Evolutionary conservation across 371 early-diverging fungal genomes (phyloP), one percentile per base, ranked within the genome.

Genomic region (Syncephalastrum monosporum): DNA sequence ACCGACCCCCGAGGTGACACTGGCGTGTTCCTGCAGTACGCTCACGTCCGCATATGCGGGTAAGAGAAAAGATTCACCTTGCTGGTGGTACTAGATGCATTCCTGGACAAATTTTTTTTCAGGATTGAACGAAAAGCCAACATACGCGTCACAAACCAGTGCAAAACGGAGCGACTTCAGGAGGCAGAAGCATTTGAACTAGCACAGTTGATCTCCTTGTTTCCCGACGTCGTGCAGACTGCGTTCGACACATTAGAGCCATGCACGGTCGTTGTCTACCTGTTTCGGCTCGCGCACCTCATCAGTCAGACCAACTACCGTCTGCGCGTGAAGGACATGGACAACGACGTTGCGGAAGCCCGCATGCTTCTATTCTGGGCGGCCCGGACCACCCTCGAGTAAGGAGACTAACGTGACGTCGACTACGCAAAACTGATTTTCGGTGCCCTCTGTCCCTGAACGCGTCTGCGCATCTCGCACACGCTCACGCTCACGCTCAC

Each of bases 11-110:
- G 91, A 58, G 99, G 98, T 24, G 92, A 96, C 67, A 99, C 99
- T 6, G 99, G 99, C 0, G 93, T 98, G 10, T 99, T 93, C 72
- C 75, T 99, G 3, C 99, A 99, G 75, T 99, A 90, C 63, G 90
- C 97, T 19, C 88, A 96, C 73, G 91, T 96, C 4, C 90, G 97
- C 13, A 79, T 95, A 24, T 92, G 92, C 67, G 78, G 82, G 80
- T 81, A 77, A 61, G 74, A 42, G 14, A 4, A 56, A 16, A 33
- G 41, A 24, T 16, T 16, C 8, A 15, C 21, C 27, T 21, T 23
- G 27, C 7, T 42, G 12, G 17, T n/a, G 24, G 16, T 6, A 56
- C 41, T 16, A 24, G 15, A 42, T n/a, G 12, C 21, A 23, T 4
- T 19, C 29, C n/a, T 17, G 7, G 21, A 21, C 25, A 17, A 2